Evolutionary conservation across 352 stramenopile species (phyloP).

Genomic region (Phytopythium vexans): DNA sequence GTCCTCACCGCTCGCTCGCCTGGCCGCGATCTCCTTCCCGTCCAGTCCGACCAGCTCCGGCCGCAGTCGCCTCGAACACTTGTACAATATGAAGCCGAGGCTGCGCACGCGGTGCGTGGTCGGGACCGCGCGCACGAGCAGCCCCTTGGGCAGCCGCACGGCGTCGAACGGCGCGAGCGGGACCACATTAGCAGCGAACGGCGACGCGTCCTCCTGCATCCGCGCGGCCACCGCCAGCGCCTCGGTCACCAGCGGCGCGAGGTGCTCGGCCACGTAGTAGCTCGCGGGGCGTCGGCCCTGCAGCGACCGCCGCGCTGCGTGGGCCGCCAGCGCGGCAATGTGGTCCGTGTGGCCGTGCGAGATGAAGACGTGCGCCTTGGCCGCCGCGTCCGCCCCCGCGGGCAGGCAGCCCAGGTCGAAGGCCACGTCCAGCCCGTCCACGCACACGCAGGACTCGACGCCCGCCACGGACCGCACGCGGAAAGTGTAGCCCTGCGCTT

Average conservation of each 20-base stretch:
- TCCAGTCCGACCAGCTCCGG: conserved; percentile 38
- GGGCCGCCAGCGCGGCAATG: conserved; percentile 54
- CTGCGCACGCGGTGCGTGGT: conserved; percentile 74
- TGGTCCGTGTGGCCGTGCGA: conserved; percentile 87
- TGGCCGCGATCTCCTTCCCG: conserved; percentile 41
- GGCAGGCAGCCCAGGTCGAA: conserved; percentile 75
- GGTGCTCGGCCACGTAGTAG: conserved; percentile 68
- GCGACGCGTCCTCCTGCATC: conserved; percentile 52
- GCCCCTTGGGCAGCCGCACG: conserved; percentile 55
- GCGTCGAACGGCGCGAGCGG: conserved; percentile 45
- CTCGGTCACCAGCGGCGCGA: conserved; percentile 40
- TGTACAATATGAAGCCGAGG: conserved; percentile 75
- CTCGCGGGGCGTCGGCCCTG: conserved; percentile 47
- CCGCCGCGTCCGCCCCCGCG: conserved; percentile 22
- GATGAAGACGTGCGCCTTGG: conserved; percentile 82
- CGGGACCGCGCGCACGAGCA: conserved; percentile 58
- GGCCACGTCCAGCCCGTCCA: conserved; percentile 66
- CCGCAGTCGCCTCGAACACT: conserved; percentile 47
- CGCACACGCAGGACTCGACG: conserved; percentile 73
- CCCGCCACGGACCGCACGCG: conserved; percentile 64
- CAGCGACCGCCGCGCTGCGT: conserved; percentile 59
- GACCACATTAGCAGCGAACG: conserved; percentile 49
- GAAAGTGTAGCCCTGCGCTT: conserved; percentile 46
- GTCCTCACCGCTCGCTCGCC: conserved; percentile 37
- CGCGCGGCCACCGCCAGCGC: conserved; percentile 48